Percentiles rank a stretch among this genome's conserved stretches.
These are phyloP conservation scores for Neurospora sp. DNA, from an alignment of 495 filamentous ascomycete genomes.

Conservation along the genomic window DNA sequence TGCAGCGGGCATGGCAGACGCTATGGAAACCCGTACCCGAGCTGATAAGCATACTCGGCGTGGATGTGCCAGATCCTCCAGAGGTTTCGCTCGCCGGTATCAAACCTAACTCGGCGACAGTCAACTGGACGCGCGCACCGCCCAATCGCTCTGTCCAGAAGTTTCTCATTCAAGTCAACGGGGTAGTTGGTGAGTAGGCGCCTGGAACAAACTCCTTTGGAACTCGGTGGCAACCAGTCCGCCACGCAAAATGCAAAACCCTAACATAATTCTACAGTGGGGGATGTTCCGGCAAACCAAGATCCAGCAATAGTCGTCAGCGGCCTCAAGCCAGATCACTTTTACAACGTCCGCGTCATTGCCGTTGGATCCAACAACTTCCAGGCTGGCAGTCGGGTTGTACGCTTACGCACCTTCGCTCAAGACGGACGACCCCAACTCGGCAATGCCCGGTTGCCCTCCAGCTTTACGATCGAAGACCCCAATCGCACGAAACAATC, in stretches of 20 bases:
- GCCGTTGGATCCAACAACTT: constrained; percentile 84
- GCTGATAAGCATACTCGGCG: constrained; percentile 78
- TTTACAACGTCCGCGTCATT: constrained; percentile 86
- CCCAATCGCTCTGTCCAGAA: constrained; percentile 69
- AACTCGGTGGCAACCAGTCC: not conserved
- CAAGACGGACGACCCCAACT: constrained; percentile 45
- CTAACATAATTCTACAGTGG: constrained; percentile 45
- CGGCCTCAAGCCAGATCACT: constrained; percentile 72
- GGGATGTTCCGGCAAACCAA: constrained; percentile 65
- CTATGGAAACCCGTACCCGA: constrained; percentile 83
- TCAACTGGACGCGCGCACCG: constrained; percentile 81
- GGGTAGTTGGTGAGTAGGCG: constrained; percentile 61
- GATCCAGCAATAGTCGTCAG: constrained; percentile 87
- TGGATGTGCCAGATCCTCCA: constrained; percentile 85
- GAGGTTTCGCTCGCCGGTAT: constrained; percentile 89
- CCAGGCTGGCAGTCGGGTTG: constrained; percentile 73
- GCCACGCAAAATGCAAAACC: not conserved
- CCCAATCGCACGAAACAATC: constrained; percentile 28
- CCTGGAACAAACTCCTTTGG: not conserved
- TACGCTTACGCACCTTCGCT: constrained; percentile 62
- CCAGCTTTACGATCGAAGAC: constrained; percentile 41
- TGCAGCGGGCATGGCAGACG: constrained; percentile 73
- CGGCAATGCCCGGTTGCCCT: constrained; percentile 41
- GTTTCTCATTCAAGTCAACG: constrained; percentile 88
- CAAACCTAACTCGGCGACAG: constrained; percentile 71